Percentiles rank a stretch among this genome's conserved stretches.
Conservation (phyloP, 2,329 filamentous ascomycete species). For the Cryphonectria japonica region DNA sequence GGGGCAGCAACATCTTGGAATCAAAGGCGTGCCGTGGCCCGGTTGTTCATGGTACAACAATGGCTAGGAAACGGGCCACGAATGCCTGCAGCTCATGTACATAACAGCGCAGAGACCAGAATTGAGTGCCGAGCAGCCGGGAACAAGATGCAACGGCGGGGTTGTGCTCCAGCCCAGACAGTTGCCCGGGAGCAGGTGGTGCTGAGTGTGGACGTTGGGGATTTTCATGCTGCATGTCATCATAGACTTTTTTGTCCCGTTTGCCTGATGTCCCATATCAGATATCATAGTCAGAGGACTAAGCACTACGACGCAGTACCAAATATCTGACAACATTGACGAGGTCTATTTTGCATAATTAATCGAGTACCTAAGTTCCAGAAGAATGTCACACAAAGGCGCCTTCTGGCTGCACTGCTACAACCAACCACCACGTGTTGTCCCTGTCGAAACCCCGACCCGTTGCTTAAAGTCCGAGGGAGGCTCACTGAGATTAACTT, state of each 20-base stretch:
- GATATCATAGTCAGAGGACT: not conserved
- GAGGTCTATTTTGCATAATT: not conserved
- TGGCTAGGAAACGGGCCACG: not conserved
- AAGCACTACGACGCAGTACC: not conserved
- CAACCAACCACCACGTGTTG: not conserved
- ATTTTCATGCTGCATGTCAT: not conserved
- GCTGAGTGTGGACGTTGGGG: not conserved
- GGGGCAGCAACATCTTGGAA: not conserved
- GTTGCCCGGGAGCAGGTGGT: not conserved
- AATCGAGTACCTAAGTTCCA: too few relatives aligned
- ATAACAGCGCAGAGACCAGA: not conserved
- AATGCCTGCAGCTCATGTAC: not conserved
- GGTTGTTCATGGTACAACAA: not conserved
- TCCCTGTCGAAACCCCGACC: not conserved
- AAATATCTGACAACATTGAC: not conserved
- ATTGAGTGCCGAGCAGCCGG: conserved; percentile 2
- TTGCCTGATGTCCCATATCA: not conserved
- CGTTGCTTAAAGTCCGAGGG: not conserved
- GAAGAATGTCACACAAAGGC: not conserved
- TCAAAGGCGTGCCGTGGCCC: not conserved
- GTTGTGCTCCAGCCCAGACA: not conserved
- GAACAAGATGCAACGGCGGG: not conserved
- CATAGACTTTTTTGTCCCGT: not conserved
- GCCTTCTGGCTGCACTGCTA: not conserved
- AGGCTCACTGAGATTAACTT: not conserved